Evolutionary conservation across 2,329 filamentous ascomycete genomes (phyloP), one percentile per base, ranked within the genome.

Genomic region (Nothophoma quercina): DNA sequence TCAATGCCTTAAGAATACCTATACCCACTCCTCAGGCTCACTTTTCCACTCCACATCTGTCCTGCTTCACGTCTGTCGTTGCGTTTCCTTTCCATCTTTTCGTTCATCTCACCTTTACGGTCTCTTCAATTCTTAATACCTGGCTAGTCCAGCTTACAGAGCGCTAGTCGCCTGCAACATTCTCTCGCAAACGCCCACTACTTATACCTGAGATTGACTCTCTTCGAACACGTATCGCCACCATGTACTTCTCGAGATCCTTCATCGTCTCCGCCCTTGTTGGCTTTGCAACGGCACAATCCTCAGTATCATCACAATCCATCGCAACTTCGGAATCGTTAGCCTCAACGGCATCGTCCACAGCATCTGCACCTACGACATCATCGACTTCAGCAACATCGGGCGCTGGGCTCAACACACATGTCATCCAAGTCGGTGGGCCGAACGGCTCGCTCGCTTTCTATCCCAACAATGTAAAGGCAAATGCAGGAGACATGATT

Each of bases 381-480:
- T 23, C 56, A 18, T 41, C 47, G n/a, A 46, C 53, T 13, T 38
- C 52, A 15, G 44, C 43, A n/a, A 35, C 36, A 26, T 51, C 59
- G 30, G 45, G 51, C 30, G 65, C 63, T 15, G 62, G 58, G 43
- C 55, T 71, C 38, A 63, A 57, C 23, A 78, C 68, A 7, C 86
- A 89, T 64, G 83, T 88, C 52, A 84, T 91, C 48, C 82, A 84
- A 58, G 89, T 92, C 51, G 75, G 79, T 57, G 83, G 83, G 67
- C 78, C 81, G 62, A 72, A 77, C 53, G 70, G 74, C 13, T 78
- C 77, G 38, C 76, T 89, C 51, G 81, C 77, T 56, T 93, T 86
- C 79, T 84, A 77, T 58, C 90, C 90, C 32, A 80, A 88, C 62
- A 86, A 82, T 66, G 72, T 93, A 70, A 79, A 78, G 58, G 89